Base-by-base conservation (phyloP, 306 rosid species). In the Dalbergia cochinchinensis region DNA sequence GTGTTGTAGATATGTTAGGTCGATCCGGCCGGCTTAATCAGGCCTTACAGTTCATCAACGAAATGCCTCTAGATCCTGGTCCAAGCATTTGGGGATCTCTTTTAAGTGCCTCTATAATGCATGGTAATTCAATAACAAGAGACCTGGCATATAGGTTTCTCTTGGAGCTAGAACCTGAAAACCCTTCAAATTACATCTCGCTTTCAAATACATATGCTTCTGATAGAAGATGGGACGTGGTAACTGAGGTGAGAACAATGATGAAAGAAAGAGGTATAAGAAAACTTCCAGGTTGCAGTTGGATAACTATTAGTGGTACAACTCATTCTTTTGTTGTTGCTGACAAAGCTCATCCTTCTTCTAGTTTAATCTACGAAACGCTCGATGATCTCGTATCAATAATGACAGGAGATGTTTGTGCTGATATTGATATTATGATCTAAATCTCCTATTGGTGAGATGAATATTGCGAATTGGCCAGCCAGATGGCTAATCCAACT, bases 11-110 rank as follows among this genome's bases (percentile, higher is more conserved):
- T 79, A 76, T 94, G 90, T 76, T 94, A 42, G 93, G 92, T 70
- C 79, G 86, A 79, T 85, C 90, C 18, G 94, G 94, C 20, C 78
- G 86, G 83, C 93, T 92, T n/a, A 79, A 89, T 77, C 82, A 55
- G 81, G 94, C 93, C 37, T 74, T 89, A 11, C 65, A 84, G 34
- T 94, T 94, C 82, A 89, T 89, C 50, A 60, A 77, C 75, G 65
- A 62, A 20, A 94, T 94, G 96, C 86, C 87, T 12, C 55, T 84
- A 42, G 82, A 85, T 82, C 91, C 94, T 0, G 82, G 92, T 68
- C 90, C 94, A 58, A 87, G 97, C 80, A 88, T 89, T 66, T 94
- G 97, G 98, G 97, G 97, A 13, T 87, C 97, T 41, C 90, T 91
- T 80, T 84, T 88, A 65, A 73, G 86, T 77, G 92, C 93, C 71